Conservation (phyloP, 1,139 yeast genomes). For the Casaregolazyma suthepensis region DNA sequence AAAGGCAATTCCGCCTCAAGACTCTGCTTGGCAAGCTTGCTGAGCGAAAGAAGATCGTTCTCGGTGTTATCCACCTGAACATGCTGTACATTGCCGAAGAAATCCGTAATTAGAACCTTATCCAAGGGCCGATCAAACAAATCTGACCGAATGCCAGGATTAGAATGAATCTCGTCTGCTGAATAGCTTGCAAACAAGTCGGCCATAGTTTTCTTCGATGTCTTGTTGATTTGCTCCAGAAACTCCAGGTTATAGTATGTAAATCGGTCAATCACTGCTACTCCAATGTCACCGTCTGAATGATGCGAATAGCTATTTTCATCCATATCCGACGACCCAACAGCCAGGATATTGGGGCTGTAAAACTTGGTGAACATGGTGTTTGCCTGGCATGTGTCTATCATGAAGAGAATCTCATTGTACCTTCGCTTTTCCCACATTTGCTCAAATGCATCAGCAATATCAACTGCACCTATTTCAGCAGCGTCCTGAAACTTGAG, state of each 20-base stretch:
- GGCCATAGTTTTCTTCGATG: conserved; percentile 66
- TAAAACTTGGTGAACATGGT: conserved; percentile 92
- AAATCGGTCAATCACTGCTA: conserved; percentile 94
- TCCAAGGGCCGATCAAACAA: conserved; percentile 59
- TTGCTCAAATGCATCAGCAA: conserved; percentile 95
- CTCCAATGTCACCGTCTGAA: conserved; percentile 93
- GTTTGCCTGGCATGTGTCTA: conserved; percentile 97
- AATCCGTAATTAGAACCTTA: conserved; percentile 79
- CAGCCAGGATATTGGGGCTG: conserved; percentile 87
- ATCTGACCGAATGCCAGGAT: conserved; percentile 86
- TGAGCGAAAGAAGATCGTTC: conserved; percentile 17
- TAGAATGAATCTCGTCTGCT: conserved; percentile 79
- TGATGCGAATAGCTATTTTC: conserved; percentile 95
- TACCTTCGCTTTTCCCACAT: conserved; percentile 95
- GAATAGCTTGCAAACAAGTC: conserved; percentile 82
- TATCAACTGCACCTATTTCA: conserved; percentile 89
- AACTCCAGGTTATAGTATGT: conserved; percentile 89
- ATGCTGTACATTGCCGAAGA: conserved; percentile 89
- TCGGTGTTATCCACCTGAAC: conserved; percentile 56
- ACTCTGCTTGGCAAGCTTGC: conserved; percentile 10
- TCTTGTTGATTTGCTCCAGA: conserved; percentile 69
- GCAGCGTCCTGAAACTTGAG: conserved; percentile 97
- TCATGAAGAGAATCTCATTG: conserved; percentile 93
- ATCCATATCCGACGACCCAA: conserved; percentile 85
- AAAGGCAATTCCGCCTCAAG: background rate